Base-by-base conservation (phyloP, 2,329 filamentous ascomycete genomes). In the Nothophoma quercina region DNA sequence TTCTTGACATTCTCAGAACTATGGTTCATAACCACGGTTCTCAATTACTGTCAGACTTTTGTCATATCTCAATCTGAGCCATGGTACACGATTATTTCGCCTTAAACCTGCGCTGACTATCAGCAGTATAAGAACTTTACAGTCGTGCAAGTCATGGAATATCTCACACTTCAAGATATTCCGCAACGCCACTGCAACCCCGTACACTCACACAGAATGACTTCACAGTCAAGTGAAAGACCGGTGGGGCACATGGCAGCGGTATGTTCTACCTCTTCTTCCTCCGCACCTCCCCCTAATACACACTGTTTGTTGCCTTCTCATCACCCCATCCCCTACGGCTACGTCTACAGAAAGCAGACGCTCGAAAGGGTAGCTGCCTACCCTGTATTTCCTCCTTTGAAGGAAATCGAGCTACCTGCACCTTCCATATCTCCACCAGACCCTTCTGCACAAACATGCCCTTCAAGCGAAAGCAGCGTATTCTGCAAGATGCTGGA, bases 91-190 rank as follows among this genome's bases (percentile, higher is more conserved):
- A 7, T 42, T 23, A 26, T 15, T 22, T 18, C 38, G 30, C n/a
- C 12, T 23, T 35, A 23, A 38, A 23, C 21, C 8, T 21, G 15
- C 25, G 19, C 46, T 55, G 30, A 55, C 51, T 32, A 12, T 23
- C 5, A 22, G 12, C 51, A 58, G 49, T 56, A 63, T 56, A 58
- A 60, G 49, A 21, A 34, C n/a, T 26, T 12, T 44, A 21, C 33
- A 33, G 25, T 8, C 19, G 23, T 46, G 35, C 52, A 51, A 43
- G 26, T 53, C 19, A 74, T 74, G 71, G 71, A 74, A 63, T 73
- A 71, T 57, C 70, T 74, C 42, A 70, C 71, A 15, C 64, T 74
- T n/a, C 70, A 73, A 59, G 71, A 74, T 64, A 63, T 72, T 57
- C 71, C 71, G 61, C 64, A 67, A 33, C 69, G 68, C 48, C 67